Base-by-base conservation (phyloP, 495 filamentous ascomycete species). In the Immersiella caudata region DNA sequence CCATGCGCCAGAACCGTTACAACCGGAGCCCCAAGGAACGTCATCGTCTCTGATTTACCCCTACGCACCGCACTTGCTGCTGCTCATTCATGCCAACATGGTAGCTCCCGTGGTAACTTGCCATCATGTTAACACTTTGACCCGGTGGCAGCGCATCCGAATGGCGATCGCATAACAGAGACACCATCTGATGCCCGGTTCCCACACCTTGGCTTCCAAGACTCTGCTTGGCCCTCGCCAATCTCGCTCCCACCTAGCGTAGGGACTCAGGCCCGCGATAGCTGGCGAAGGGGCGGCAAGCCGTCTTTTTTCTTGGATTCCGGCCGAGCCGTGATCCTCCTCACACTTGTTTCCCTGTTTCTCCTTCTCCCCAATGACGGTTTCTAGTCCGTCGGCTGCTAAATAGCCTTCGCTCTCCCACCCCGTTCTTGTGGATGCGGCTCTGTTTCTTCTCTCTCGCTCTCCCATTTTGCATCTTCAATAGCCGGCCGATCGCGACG, bases 401-500 rank as follows among this genome's bases (percentile, higher is more conserved):
- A 74, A 74, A 74, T 74, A 74, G 26, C 51, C 61, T 20, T 50
- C 52, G 64, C 29, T 24, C 51, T 52, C 67, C 35, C 50, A 57
- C 64, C 40, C 49, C 24, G 29, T 58, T 26, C 24, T 12, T 22
- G 21, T 33, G 49, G 27, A 27, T 27, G 35, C 50, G 33, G 16
- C 65, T 64, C 58, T 63, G 26, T 55, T 64, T 55, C 50, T 67
- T 66, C 26, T 50, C 51, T 49, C 46, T 56, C 46, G 20, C 27
- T 54, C 24, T 57, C 46, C 50, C 35, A 56, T 24, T 62, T 49
- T 16, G 20, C 59, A 62, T 8, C 59, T 62, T 22, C 33, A 46
- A 40, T 40, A 62, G 35, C 59, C 59, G 35, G 59, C 40, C 50
- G 69, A 78, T 79, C 73, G 65, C 69, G 35, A 27, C 50, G 74